Base-by-base conservation (phyloP, 2,329 filamentous ascomycete genomes). In the Beauveria sp. region DNA sequence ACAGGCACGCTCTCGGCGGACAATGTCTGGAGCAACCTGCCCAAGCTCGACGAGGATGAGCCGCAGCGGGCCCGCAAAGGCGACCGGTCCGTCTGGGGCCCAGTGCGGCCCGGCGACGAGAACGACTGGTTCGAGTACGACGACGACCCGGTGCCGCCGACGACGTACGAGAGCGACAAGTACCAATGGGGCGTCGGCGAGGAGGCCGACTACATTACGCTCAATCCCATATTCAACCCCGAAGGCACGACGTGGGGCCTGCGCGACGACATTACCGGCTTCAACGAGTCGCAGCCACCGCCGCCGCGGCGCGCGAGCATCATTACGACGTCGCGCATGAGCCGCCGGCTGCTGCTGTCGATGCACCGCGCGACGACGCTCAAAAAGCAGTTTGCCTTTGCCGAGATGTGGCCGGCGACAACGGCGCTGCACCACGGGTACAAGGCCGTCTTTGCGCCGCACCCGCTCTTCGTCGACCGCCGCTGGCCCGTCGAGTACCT, bases 351-450 rank as follows among this genome's bases (percentile, higher is more conserved):
- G 53, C 81, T 98, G 16, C 79, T 87, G 64, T 88, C 88, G 20
- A 98, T 98, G 93, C 93, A 98, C 78, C 84, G 86, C 61, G 92
- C 96, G 77, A 96, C 93, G 4, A 86, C 87, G 34, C 83, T 90
- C 69, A 88, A 88, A 70, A 93, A 92, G 68, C 90, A 96, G 74
- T 90, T 90, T 66, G 96, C 95, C 78, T 96, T 96, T 72, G 90
- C 92, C 0, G 93, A 98, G 75, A 97, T 97, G 93, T 97, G 91
- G 91, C 91, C 93, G 0, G 88, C 88, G 1, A 95, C 90, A 0
- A 87, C 90, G 1, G 90, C 93, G 1, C 81, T 98, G 10, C 93
- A 97, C 64, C 93, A 97, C 72, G 93, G 93, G 12, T 87, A 90
- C 76, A 98, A 97, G 77, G 92, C 91, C 43, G 92, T 97, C 16